Base-by-base conservation (phyloP, 2,329 filamentous ascomycete species). In the Colletotrichum neosansevieriae region DNA sequence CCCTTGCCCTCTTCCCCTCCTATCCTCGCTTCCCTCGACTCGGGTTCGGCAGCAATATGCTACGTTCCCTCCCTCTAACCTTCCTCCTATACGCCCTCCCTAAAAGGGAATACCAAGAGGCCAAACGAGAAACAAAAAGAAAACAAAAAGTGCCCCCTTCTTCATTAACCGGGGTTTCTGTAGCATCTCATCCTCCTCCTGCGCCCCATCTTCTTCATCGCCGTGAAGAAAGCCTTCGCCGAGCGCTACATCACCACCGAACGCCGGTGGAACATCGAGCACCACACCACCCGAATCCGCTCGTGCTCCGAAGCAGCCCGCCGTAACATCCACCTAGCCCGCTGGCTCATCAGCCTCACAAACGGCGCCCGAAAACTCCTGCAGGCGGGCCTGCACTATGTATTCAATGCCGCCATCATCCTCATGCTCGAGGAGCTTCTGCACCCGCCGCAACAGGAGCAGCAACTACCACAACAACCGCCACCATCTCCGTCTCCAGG, bases 351-450 rank as follows among this genome's bases (percentile, higher is more conserved):
- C 4, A 72, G 76, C 24, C 73, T 81, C 5, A 79, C 79, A 50
- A 74, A 76, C 7, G 34, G 56, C 32, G 76, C 76, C 36, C 75
- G 77, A 13, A 83, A 81, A 70, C 77, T 84, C 3, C 77, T 83
- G 9, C 79, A 84, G 45, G 77, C 80, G 0, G 81, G 81, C 10
- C 76, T 86, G 57, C 84, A 86, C 74, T 80, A 82, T 71, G 78
- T 85, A 44, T 85, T 86, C 76, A 85, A 84, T 72, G 83, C 84
- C 3, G 81, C 83, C 63, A 77, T 85, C 42, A 78, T 85, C 17
- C 77, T 86, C 36, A 79, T 84, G 61, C 77, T 86, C 60, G 79
- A 82, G 66, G 79, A 82, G 67, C 77, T 85, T 24, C 75, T 84
- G 3, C 78, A 78, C 45, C 74, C 77, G 21, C 75, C 78, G 34